phyloP scores from a whole-genome alignment of 2,329 filamentous ascomycete species.

The Sclerotinia nivalis region DNA sequence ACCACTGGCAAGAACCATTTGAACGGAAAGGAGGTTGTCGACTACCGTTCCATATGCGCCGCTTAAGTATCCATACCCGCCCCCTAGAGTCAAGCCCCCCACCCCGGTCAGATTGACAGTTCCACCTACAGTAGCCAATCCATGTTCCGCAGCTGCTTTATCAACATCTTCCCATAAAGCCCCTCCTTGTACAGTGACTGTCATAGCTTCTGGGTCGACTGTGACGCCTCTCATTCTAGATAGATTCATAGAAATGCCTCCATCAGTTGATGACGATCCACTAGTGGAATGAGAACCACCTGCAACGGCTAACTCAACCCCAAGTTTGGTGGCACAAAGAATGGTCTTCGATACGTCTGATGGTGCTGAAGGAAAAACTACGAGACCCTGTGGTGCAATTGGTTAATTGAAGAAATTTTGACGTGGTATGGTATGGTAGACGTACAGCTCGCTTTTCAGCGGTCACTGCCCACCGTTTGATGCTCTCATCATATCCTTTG shows the following conservation, averaged over 20 bases:
- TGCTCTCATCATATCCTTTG: conserved; percentile 25
- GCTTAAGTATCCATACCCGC: conserved; percentile 54
- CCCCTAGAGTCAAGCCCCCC: conserved; percentile 32
- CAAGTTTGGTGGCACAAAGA: conserved; percentile 20
- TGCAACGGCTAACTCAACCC: conserved; percentile 22
- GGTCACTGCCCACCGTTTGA: conserved; percentile 27
- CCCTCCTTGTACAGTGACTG: conserved; percentile 26
- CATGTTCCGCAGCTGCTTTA: conserved; percentile 15
- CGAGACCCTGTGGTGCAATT: background rate
- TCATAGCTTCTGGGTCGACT: conserved; percentile 23
- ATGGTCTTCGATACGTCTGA: conserved; percentile 24
- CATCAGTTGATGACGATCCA: conserved; percentile 25
- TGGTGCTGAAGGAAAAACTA: conserved; percentile 24
- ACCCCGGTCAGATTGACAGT: conserved; percentile 1
- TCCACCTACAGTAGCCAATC: conserved; percentile 14
- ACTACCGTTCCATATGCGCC: conserved; percentile 41
- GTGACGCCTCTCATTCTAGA: conserved; percentile 26
- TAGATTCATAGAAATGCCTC: conserved; percentile 21
- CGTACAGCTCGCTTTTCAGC: conserved; percentile 28
- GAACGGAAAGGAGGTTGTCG: conserved; percentile 32
- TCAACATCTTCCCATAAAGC: conserved; percentile 27
- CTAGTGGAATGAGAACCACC: conserved; percentile 26
- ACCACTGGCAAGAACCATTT: conserved; percentile 32
- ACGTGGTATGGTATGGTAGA: background rate
- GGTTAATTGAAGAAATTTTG: background rate